These are phyloP conservation scores for Rhinocladiella mackenziei DNA, from an alignment of 2,329 filamentous ascomycete genomes.

Conservation along the genomic window DNA sequence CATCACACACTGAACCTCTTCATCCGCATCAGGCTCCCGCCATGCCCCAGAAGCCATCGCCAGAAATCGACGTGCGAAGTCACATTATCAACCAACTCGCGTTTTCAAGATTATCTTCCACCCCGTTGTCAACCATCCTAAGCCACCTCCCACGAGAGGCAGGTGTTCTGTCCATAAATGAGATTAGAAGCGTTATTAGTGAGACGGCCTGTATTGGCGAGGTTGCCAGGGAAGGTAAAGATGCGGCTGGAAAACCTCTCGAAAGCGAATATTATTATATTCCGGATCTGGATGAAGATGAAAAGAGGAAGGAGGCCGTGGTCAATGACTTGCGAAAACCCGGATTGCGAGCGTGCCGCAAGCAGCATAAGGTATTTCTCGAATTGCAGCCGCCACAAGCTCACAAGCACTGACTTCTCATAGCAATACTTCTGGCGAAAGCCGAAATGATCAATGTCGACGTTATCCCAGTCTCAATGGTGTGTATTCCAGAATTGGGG, in stretches of 20 bases:
- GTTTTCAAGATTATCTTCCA: constrained; percentile 87
- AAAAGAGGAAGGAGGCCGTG: constrained; percentile 72
- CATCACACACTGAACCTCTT: constrained; percentile 35
- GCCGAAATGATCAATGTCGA: constrained; percentile 44
- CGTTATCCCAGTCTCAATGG: too few species aligned
- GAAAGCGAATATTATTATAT: constrained; percentile 98
- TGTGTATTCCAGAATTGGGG: too few species aligned
- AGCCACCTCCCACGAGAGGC: constrained; percentile 66
- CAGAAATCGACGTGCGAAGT: constrained; percentile 55
- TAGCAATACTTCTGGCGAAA: constrained; percentile 72
- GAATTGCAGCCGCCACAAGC: neutral
- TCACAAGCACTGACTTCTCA: constrained; percentile 11
- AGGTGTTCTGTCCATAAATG: constrained; percentile 53
- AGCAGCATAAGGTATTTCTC: constrained; percentile 84
- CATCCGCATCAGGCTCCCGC: constrained; percentile 34
- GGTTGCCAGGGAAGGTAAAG: constrained; percentile 86
- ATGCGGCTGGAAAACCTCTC: constrained; percentile 85
- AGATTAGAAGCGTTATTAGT: constrained; percentile 69
- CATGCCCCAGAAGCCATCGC: constrained; percentile 32
- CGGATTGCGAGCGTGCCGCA: constrained; percentile 81
- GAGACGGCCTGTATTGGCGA: constrained; percentile 75
- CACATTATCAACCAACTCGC: constrained; percentile 94
- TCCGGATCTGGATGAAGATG: constrained; percentile 77
- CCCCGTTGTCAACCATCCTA: constrained; percentile 83
- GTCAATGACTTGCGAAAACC: constrained; percentile 84